These are phyloP conservation scores for Cladobotryum mycophilum DNA, from an alignment of 2,329 filamentous ascomycete genomes.

Conservation along the genomic window DNA sequence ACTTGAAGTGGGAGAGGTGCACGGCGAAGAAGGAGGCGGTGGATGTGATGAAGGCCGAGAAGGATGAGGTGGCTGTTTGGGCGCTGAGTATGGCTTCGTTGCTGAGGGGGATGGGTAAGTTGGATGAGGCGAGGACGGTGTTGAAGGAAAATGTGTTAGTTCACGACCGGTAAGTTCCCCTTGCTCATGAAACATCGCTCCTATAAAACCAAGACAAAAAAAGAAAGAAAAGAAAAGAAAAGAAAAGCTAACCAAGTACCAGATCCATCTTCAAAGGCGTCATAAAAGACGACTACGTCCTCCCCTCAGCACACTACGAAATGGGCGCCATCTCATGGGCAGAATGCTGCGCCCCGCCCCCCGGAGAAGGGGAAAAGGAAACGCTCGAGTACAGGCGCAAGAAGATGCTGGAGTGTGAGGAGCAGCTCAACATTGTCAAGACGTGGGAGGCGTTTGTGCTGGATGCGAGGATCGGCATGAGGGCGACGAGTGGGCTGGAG, in stretches of 20 bases:
- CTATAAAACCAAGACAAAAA: no score
- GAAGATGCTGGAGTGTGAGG: constrained; percentile 55
- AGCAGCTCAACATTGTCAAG: constrained; percentile 60
- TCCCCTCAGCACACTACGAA: constrained; percentile 78
- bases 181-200: background rate
- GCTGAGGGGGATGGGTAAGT: constrained; percentile 55
- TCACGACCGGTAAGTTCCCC: constrained; percentile 50
- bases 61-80: constrained; percentile 58
- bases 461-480: constrained; percentile 68
- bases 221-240: background rate
- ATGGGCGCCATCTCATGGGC: constrained; percentile 76
- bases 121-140: constrained; percentile 58
- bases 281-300: constrained; percentile 62
- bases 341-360: constrained; percentile 45
- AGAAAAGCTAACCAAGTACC: background rate
- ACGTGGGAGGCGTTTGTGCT: constrained; percentile 67
- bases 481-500: constrained; percentile 62
- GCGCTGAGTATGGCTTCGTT: constrained; percentile 62
- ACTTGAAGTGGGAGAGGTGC: constrained; percentile 61
- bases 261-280: constrained; percentile 52
- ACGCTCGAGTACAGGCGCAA: constrained; percentile 34
- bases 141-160: constrained; percentile 59
- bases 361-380: constrained; percentile 23
- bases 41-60: constrained; percentile 42
- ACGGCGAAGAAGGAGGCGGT: constrained; percentile 38